Conservation (phyloP, 345 rosid species). For the Arabidopsis arenosa region DNA sequence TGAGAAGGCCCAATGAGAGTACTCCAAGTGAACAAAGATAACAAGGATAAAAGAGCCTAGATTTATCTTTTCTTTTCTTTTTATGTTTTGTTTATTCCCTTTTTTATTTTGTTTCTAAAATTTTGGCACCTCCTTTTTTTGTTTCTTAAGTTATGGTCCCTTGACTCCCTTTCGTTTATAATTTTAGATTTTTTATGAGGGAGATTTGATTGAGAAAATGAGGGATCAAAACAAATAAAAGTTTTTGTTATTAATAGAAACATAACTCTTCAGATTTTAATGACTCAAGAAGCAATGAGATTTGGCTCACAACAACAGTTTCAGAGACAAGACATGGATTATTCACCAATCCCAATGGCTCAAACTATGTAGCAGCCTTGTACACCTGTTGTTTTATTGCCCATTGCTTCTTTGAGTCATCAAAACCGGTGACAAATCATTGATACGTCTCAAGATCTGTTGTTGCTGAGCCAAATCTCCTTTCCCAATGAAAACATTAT, state of each 20-base stretch:
- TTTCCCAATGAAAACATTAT: neutral
- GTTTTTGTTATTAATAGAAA: constrained; percentile 6
- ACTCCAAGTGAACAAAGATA: constrained; percentile 45
- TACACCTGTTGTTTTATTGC: neutral
- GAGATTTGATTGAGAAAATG: constrained; percentile 4
- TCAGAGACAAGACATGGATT: constrained; percentile 2
- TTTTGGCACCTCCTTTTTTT: constrained; percentile 38
- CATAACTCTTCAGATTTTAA: neutral
- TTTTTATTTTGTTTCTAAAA: constrained; percentile 22
- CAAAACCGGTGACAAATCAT: neutral
- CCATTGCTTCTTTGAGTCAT: neutral
- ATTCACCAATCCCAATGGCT: constrained; percentile 23
- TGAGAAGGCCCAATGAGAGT: constrained; percentile 46
- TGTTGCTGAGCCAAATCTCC: neutral
- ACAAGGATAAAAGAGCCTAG: constrained; percentile 20
- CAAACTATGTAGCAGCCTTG: neutral
- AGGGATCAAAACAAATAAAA: constrained; percentile 19
- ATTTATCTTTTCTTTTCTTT: constrained; percentile 23
- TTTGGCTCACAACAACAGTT: neutral
- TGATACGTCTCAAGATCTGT: neutral
- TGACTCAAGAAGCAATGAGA: neutral
- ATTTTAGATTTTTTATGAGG: constrained; percentile 15
- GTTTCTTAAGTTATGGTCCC: constrained; percentile 27
- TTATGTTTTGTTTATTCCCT: constrained; percentile 9
- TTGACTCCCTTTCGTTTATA: constrained; percentile 8